Percentiles rank a stretch among this genome's conserved stretches.
Conservation (phyloP, 2,329 filamentous ascomycete species). For the Stagonosporopsis chrysanthemi region DNA sequence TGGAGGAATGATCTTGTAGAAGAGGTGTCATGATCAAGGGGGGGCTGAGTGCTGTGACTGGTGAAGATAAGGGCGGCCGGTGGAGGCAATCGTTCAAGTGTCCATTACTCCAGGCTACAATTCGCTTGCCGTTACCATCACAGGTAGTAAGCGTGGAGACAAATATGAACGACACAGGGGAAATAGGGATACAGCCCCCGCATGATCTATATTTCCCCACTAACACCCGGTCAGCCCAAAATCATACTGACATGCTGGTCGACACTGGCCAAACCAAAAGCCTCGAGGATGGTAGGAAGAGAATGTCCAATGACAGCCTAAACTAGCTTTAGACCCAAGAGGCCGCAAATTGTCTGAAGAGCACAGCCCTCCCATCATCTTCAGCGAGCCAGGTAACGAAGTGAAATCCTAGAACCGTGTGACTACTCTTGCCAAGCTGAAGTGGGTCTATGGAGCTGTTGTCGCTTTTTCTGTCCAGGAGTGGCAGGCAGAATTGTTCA, state of each 20-base stretch:
- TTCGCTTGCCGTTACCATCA: constrained; percentile 6
- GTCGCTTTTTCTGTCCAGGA: constrained; percentile 3
- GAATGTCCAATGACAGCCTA: background rate
- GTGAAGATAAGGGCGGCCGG: constrained; percentile 4
- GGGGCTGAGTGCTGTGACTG: constrained; percentile 16
- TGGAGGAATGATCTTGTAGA: background rate
- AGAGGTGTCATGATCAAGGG: background rate
- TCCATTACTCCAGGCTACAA: constrained; percentile 6
- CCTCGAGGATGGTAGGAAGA: constrained; percentile 1
- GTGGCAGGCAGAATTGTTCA: background rate
- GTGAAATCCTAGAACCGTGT: background rate
- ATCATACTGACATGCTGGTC: background rate
- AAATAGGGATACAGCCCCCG: background rate
- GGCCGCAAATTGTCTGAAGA: constrained; percentile 4
- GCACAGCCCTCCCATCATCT: background rate
- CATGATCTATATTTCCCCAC: background rate
- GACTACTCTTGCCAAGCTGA: background rate
- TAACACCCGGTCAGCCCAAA: constrained; percentile 4
- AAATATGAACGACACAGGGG: background rate
- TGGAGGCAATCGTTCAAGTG: background rate
- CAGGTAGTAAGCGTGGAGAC: background rate
- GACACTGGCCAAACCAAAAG: background rate
- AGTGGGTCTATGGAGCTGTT: background rate
- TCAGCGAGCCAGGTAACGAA: background rate
- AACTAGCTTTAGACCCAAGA: background rate